Evolutionary conservation across 176 grass and related monocot genomes (phyloP), one percentile per base, ranked within the genome.

Genomic region (Aegilops tauschii): DNA sequence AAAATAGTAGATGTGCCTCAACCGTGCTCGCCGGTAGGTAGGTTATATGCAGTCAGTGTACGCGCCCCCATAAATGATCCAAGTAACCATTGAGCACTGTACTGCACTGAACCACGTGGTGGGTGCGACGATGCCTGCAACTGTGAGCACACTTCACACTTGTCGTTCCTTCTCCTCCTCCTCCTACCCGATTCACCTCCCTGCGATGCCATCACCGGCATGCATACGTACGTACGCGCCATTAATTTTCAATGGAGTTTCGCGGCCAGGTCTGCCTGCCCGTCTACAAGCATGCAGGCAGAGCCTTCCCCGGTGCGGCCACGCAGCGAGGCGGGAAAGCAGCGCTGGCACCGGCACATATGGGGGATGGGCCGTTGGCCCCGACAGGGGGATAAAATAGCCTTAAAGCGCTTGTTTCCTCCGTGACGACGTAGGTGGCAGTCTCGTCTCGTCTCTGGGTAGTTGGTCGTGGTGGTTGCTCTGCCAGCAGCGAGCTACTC

Each of bases 41-140:
- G 61, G 54, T 21, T 20, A 36, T 37, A 30, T 25, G 82, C 77
- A 88, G 87, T 91, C 82, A 85, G 87, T 88, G 18, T 83, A 90
- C 65, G 79, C 65, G 23, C 36, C 61, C 65, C 32, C 79, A 80
- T 91, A 69, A 91, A 88, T 84, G 89, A 25, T 86, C 36, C 28
- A 42, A 11, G 34, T 20, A 82, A 78, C 83, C 70, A 85, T 79
- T 31, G 8, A 65, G 73, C 74, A 63, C 73, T 39, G 72, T 65
- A 62, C 73, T 37, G 36, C 36, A 37, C 40, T 54, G 56, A 25
- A 58, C 76, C 85, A 88, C 90, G 63, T 84, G 89, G 90, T 88
- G 40, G 82, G 73, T 85, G 82, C 75, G 58, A 32, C 54, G 54
- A 59, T 59, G 54, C 17, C 2, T 59, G 54, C 54, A 6, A 59